Evolutionary conservation across 2,329 filamentous ascomycete species (phyloP).

Genomic region (Hymenoscyphus scutula): DNA sequence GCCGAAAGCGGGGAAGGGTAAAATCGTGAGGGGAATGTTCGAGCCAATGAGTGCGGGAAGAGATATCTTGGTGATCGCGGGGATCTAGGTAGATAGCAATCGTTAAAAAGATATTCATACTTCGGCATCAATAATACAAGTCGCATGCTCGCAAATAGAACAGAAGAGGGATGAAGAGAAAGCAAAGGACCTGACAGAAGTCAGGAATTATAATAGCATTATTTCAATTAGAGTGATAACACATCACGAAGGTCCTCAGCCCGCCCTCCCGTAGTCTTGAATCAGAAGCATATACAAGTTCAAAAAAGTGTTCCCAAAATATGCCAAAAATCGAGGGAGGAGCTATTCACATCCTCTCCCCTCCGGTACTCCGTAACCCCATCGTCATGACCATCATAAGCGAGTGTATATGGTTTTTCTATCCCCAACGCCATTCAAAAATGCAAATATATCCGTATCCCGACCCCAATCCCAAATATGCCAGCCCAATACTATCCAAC

Average conservation of each 20-base stretch:
- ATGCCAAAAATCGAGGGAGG: background rate
- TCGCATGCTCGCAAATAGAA: background rate
- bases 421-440: background rate
- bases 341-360: background rate
- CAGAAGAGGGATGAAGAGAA: background rate
- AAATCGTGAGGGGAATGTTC: too few relatives aligned
- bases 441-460: background rate
- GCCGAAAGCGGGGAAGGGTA: too few relatives aligned
- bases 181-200: background rate
- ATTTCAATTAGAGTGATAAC: background rate
- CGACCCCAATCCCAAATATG: background rate
- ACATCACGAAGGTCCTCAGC: background rate
- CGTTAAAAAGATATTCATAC: too few relatives aligned
- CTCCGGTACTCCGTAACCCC: background rate
- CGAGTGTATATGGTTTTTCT: background rate
- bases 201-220: background rate
- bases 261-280: background rate
- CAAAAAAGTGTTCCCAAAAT: background rate
- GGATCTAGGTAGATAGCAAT: too few relatives aligned
- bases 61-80: too few relatives aligned
- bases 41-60: too few relatives aligned
- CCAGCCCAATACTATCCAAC: background rate
- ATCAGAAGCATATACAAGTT: background rate
- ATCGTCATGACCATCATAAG: slow-evolving; percentile 2
- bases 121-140: too few relatives aligned